Evolutionary conservation across 2,329 filamentous ascomycete species (phyloP).

Genomic region (Calonectria pauciramosa): DNA sequence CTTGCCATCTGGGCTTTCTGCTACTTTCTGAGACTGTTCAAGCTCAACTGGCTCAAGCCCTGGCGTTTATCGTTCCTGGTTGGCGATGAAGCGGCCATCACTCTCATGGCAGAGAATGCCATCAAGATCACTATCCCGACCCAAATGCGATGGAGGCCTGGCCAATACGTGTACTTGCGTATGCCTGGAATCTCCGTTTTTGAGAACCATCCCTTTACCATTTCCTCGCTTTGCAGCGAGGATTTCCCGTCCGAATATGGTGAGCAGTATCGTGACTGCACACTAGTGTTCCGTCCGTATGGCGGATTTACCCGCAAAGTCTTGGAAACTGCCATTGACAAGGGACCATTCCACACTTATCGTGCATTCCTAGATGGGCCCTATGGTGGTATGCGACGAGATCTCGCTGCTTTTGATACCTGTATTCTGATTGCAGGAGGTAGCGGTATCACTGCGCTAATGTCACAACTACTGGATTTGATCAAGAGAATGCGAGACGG

Average conservation of each 20-base stretch:
- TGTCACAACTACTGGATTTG: slow-evolving; percentile 91
- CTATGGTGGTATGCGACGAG: slow-evolving; percentile 93
- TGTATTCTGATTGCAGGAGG: slow-evolving; percentile 94
- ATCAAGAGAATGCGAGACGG: slow-evolving; percentile 97
- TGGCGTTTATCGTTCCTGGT: slow-evolving; percentile 85
- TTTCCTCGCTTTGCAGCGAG: slow-evolving; percentile 91
- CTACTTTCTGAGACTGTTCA: slow-evolving; percentile 81
- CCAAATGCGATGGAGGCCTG: slow-evolving; percentile 91
- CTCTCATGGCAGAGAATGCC: slow-evolving; percentile 91
- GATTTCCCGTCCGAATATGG: slow-evolving; percentile 95
- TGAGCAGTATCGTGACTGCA: slow-evolving; percentile 88
- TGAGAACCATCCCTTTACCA: slow-evolving; percentile 96
- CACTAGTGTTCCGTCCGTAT: slow-evolving; percentile 92
- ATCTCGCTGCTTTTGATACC: slow-evolving; percentile 92
- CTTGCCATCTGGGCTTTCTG: slow-evolving; percentile 83
- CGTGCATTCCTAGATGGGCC: slow-evolving; percentile 93
- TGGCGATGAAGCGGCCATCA: slow-evolving; percentile 91
- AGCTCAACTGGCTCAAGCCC: slow-evolving; percentile 90
- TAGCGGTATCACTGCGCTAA: slow-evolving; percentile 92
- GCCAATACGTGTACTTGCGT: slow-evolving; percentile 93
- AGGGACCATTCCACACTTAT: slow-evolving; percentile 92
- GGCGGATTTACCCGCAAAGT: slow-evolving; percentile 90
- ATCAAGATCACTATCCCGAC: slow-evolving; percentile 96
- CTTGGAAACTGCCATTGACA: slow-evolving; percentile 84
- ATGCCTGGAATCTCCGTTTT: slow-evolving; percentile 94